Evolutionary conservation across 2,329 filamentous ascomycete genomes (phyloP), one percentile per base, ranked within the genome.

Genomic region (Xylaria sp.): DNA sequence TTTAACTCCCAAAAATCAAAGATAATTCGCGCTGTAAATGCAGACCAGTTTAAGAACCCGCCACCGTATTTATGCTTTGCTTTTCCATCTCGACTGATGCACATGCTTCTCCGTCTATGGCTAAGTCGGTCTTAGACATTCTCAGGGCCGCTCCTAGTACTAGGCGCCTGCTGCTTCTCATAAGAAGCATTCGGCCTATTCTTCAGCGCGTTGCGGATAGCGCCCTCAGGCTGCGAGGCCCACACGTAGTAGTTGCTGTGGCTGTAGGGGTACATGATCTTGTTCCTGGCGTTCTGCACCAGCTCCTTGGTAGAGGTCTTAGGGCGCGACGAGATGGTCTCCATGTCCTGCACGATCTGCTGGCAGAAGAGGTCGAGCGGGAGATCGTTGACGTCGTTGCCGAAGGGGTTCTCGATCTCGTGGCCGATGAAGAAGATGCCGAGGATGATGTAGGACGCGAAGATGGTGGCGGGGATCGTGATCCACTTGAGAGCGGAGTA

Each of bases 381-480:
- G 50, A 94, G 81, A 79, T 96, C 93, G 76, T 96, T 96, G 73
- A 94, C 92, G 71, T 96, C 93, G 71, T 89, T 85, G 65, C 93
- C 93, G 78, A 96, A 96, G 5, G 93, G 93, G 75, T 96, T 93
- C 79, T 96, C 93, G 71, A 96, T 92, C 80, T 96, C 92, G 70
- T 89, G 88, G 47, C 93, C 93, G 74, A 95, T 95, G 70, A 86
- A 82, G 36, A 85, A 82, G 54, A 96, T 88, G 27, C 92, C 92
- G 68, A 96, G 87, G 77, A 96, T 95, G 73, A 96, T 95, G 79
- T 95, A 95, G 2, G 91, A 89, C 2, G 90, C 90, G 3, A 84
- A 85, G 17, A 94, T 82, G 53, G 90, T 91, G 39, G 89, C 93
- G 0, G 93, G 93, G 71, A 96, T 94, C 12, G 93, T 90, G 71